Evolutionary conservation across 78 protist species (phyloP), one percentile per base, ranked within the genome.

Genomic region (Dictyostelium purpureum): DNA sequence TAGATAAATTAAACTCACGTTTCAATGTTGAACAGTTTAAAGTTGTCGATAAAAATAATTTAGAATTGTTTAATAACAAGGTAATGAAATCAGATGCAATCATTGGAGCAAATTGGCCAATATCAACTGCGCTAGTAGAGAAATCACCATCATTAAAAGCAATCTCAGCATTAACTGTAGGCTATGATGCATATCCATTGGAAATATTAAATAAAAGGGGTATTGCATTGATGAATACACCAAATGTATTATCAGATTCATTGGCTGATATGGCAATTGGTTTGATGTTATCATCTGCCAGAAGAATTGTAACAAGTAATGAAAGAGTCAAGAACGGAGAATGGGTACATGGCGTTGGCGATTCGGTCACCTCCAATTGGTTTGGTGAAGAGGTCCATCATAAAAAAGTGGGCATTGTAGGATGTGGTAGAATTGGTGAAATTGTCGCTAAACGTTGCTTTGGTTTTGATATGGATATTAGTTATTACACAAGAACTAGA

Each of bases 361-460:
- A 2, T 19, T 10, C 43, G 2, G 14, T 40, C 1, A 14, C 16
- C 0, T 47, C 42, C 26, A 7, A 11, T 6, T 65, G 95, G 4
- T n/a, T n/a, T n/a, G n/a, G n/a, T n/a, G n/a, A n/a, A n/a, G n/a
- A n/a, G n/a, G n/a, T n/a, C n/a, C n/a, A n/a, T n/a, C n/a, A n/a
- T n/a, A 91, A 91, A 42, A 81, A 54, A 16, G 38, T 91, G 43
- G 90, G 79, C 19, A 67, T 91, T 6, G 33, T 91, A 6, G 95
- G 95, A 9, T 26, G 56, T 40, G 95, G 95, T n/a, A 3, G 82
- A 42, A 91, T 91, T 42, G 95, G 95, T 26, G 49, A 45, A 24
- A 77, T 70, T 18, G n/a, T 91, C 2, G 95, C 95, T 21, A 26
- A 63, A 45, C 54, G 7, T 49, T 49, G 54, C 54, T 9, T 47